Conservation (phyloP, 2,329 filamentous ascomycete genomes). For the Monilinia fructigena region DNA sequence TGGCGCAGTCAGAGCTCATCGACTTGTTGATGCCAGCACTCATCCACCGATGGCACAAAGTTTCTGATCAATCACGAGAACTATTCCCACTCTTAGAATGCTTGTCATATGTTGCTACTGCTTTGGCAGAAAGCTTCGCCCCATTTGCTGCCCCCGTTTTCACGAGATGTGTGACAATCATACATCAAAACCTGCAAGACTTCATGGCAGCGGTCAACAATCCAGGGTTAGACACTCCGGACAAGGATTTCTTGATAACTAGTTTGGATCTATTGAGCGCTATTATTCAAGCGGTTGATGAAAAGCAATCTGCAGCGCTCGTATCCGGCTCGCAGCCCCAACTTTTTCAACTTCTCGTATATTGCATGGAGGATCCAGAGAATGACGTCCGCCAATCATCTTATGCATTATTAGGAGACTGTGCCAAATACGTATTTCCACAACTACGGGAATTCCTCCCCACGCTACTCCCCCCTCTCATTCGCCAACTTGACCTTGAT, state of each 20-base stretch:
- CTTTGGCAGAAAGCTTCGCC: conserved; percentile 77
- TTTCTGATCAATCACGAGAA: conserved; percentile 85
- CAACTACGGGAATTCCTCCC: conserved; percentile 74
- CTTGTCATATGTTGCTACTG: conserved; percentile 87
- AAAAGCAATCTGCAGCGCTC: conserved; percentile 70
- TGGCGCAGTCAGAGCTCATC: conserved; percentile 79
- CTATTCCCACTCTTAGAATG: conserved; percentile 96
- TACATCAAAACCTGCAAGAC: conserved; percentile 86
- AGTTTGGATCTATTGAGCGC: conserved; percentile 90
- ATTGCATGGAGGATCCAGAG: conserved; percentile 87
- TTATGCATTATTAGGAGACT: conserved; percentile 92
- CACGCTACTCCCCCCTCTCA: conserved; percentile 74
- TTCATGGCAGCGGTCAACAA: conserved; percentile 69
- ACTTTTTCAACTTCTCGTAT: conserved; percentile 85
- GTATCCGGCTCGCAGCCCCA: conserved; percentile 73
- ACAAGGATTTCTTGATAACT: conserved; percentile 96
- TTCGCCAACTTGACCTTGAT: conserved; percentile 83
- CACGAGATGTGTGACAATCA: conserved; percentile 81
- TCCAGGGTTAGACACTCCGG: conserved; percentile 68
- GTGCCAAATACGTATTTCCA: conserved; percentile 85
- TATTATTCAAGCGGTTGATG: conserved; percentile 84
- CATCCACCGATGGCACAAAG: conserved; percentile 81
- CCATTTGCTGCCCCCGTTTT: conserved; percentile 88
- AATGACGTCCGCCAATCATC: conserved; percentile 96
- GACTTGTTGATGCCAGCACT: conserved; percentile 89